phyloP scores from a whole-genome alignment of 441 rosid genomes.

The Adansonia gregorii region DNA sequence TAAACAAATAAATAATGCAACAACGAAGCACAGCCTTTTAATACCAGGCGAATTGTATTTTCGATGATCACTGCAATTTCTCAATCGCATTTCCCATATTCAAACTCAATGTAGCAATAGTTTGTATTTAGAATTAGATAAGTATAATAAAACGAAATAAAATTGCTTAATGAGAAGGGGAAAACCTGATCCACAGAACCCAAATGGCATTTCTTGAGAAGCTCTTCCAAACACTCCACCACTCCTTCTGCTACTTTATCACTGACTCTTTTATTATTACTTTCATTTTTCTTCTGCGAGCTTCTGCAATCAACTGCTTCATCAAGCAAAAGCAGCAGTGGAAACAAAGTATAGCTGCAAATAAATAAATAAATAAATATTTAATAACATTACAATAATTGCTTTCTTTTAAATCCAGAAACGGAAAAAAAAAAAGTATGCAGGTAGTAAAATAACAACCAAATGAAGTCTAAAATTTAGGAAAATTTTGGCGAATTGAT shows the following conservation, averaged over 20 bases:
- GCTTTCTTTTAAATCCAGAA: background rate
- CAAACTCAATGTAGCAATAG: background rate
- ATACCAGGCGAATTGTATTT: background rate
- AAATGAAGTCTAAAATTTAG: background rate
- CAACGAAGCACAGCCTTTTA: slow-evolving; percentile 3
- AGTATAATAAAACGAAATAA: slow-evolving; percentile 3
- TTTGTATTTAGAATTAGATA: background rate
- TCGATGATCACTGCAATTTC: background rate
- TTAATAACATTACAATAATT: background rate
- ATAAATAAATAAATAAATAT: background rate
- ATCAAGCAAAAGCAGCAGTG: slow-evolving; percentile 84
- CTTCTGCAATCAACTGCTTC: slow-evolving; percentile 68
- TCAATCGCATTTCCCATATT: slow-evolving; percentile 1
- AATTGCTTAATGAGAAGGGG: background rate
- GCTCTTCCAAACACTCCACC: slow-evolving; percentile 82
- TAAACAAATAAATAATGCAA: slow-evolving; percentile 3
- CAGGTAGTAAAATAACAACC: background rate
- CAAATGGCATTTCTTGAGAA: slow-evolving; percentile 68
- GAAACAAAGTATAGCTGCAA: slow-evolving; percentile 80
- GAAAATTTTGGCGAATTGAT: slow-evolving; percentile 1
- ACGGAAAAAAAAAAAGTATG: background rate
- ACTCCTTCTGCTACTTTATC: slow-evolving; percentile 85
- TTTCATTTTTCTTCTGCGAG: slow-evolving; percentile 32
- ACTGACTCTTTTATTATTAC: slow-evolving; percentile 42
- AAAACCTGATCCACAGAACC: slow-evolving; percentile 78